Base-by-base conservation (phyloP, 2,329 filamentous ascomycete genomes). In the Verticillium dahliae region DNA sequence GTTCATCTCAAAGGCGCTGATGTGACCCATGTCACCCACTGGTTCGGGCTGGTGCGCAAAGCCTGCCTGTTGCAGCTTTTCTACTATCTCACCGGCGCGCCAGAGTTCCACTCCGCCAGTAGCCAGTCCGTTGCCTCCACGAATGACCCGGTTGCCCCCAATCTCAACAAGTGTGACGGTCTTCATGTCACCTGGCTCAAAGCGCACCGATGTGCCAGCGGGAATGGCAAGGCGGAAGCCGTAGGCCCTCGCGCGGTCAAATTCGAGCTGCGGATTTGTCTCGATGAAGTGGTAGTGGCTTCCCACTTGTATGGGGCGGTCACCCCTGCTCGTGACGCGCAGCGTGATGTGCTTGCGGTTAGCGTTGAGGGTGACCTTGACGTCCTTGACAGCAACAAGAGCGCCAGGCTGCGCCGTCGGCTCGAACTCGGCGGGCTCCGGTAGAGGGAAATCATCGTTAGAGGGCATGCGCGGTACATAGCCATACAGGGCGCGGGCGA, bases 241-340 rank as follows among this genome's bases (percentile, higher is more conserved):
- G 70, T 95, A 95, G 1, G 92, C 86, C 67, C 85, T 86, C 58
- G 85, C 78, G 33, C 94, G 90, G 75, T 98, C 94, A 73, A 98
- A 98, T 64, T 90, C 85, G 58, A 98, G 83, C 73, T 91, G 86
- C 0, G 92, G 91, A 75, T 98, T 98, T n/a, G 88, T 90, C 78
- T 98, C 94, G 70, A 96, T 86, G 73, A 98, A 96, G 76, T 97
- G 94, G 74, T 97, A 98, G 76, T 98, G 94, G 37, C 92, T 96
- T 37, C 94, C 94, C 63, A 93, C 90, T 81, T 97, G 93, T 63
- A 97, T 90, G 1, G 94, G 94, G 37, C 94, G 81, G 74, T 98
- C 94, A 6, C 94, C 94, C 69, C 85, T 90, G 74, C 91, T 97
- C 65, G 88, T 92, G 50, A 98, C 91, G 71, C 81, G 86, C 45